Evolutionary conservation across 2,329 filamentous ascomycete genomes (phyloP).

Genomic region (Stagonosporopsis vannaccii): DNA sequence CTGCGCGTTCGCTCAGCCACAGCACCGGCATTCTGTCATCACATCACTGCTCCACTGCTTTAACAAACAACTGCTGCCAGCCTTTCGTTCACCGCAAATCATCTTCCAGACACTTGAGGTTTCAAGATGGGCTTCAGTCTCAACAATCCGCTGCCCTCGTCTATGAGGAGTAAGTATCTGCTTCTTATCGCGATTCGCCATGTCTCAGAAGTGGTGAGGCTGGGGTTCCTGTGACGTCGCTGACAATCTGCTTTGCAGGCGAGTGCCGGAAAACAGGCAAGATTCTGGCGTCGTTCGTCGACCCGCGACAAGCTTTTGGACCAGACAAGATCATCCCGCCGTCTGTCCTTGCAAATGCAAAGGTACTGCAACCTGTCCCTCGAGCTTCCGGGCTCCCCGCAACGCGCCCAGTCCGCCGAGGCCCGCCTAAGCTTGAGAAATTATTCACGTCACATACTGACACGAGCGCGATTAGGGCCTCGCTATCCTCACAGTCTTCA

Average conservation of each 20-base stretch:
- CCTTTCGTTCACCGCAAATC: slow-evolving; percentile 7
- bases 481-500: slow-evolving; percentile 84
- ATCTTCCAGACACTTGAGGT: not conserved
- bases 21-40: slow-evolving; percentile 15
- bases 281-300: slow-evolving; percentile 93
- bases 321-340: slow-evolving; percentile 98
- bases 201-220: slow-evolving; percentile 4
- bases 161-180: slow-evolving; percentile 58
- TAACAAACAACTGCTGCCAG: not conserved
- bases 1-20: slow-evolving; percentile 17
- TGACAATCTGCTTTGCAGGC: slow-evolving; percentile 63
- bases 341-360: slow-evolving; percentile 85
- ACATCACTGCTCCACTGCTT: slow-evolving; percentile 8
- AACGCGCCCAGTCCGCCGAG: slow-evolving; percentile 14
- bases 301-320: slow-evolving; percentile 90
- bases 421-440: slow-evolving; percentile 5
- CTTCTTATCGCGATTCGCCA: slow-evolving; percentile 3
- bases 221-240: slow-evolving; percentile 38
- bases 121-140: slow-evolving; percentile 56
- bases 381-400: slow-evolving; percentile 9
- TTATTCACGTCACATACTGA: slow-evolving; percentile 9
- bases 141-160: slow-evolving; percentile 63
- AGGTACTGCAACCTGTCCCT: slow-evolving; percentile 62
- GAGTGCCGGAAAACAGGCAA: slow-evolving; percentile 98
- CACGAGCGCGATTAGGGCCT: slow-evolving; percentile 64